Conservation (phyloP, 148 eudicot species). For the Simmondsia chinensis region DNA sequence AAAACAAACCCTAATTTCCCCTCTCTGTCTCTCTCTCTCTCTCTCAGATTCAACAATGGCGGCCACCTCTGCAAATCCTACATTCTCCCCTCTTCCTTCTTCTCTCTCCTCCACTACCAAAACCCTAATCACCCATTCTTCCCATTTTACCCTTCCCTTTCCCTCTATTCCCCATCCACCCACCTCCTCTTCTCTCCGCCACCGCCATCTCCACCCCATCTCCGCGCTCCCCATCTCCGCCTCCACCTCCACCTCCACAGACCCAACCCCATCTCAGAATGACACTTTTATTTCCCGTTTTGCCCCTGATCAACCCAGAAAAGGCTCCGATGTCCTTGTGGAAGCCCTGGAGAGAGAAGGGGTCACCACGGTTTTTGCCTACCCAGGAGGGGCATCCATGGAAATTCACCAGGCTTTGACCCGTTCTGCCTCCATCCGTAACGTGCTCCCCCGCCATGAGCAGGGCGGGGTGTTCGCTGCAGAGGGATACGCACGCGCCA, state of each 20-base stretch:
- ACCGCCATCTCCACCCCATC: neutral
- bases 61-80: constrained; percentile 16
- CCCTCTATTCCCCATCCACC: neutral
- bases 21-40: constrained; percentile 13
- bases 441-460: constrained; percentile 81
- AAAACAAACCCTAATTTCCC: too few relatives aligned
- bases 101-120: neutral
- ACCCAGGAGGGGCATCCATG: constrained; percentile 92
- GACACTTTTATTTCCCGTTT: constrained; percentile 30
- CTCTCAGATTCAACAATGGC: constrained; percentile 25
- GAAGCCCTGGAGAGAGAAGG: constrained; percentile 90
- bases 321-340: constrained; percentile 74
- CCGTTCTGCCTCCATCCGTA: constrained; percentile 45
- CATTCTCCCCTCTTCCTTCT: constrained; percentile 7
- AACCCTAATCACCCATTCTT: constrained; percentile 5
- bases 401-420: constrained; percentile 93
- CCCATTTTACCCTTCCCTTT: constrained; percentile 7
- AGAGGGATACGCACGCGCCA: constrained; percentile 88
- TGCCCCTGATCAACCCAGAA: constrained; percentile 59
- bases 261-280: neutral
- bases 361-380: constrained; percentile 67
- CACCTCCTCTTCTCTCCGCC: constrained; percentile 12
- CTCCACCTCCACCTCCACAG: constrained; percentile 1
- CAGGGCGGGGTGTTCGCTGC: constrained; percentile 94
- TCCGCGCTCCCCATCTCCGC: constrained; percentile 3